Percentiles rank a stretch among this genome's conserved stretches.
Evolutionary conservation across 148 eudicot species (phyloP).

Genomic region (Heliamphora exappendiculata): DNA sequence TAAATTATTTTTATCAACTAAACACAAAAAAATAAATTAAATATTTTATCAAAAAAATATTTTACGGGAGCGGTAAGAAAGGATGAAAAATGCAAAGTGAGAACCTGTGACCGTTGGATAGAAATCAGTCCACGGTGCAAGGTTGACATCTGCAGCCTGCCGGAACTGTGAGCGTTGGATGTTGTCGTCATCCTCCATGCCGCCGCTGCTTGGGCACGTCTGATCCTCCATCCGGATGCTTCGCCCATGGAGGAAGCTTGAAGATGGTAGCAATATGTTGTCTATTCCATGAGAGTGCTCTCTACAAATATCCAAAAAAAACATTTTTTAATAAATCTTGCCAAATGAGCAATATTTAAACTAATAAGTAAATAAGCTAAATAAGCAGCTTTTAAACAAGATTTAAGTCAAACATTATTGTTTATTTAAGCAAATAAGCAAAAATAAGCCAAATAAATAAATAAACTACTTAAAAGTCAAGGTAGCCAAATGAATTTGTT

Average conservation of each 20-base stretch:
- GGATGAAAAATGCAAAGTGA: neutral
- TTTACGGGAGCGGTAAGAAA: neutral
- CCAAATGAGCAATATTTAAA: no score
- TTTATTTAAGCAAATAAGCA: no score
- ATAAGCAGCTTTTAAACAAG: neutral
- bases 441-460: neutral
- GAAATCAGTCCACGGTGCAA: constrained; percentile 32
- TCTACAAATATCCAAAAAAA: neutral
- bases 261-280: constrained; percentile 13
- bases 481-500: no score
- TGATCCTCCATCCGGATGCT: constrained; percentile 21
- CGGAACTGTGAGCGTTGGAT: constrained; percentile 20
- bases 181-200: constrained; percentile 23
- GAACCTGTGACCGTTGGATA: constrained; percentile 33
- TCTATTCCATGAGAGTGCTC: constrained; percentile 14
- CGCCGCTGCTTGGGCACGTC: constrained; percentile 23
- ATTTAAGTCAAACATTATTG: neutral
- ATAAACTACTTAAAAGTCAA: no score
- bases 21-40: neutral
- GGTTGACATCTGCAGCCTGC: constrained; percentile 28
- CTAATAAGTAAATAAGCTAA: no score
- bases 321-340: no score
- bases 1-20: neutral
- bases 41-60: neutral
- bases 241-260: constrained; percentile 16